A percentile compares a stretch with the other conserved stretches of the same genome.
phyloP scores from a whole-genome alignment of 345 rosid species.

The Moricandia arvensis region DNA sequence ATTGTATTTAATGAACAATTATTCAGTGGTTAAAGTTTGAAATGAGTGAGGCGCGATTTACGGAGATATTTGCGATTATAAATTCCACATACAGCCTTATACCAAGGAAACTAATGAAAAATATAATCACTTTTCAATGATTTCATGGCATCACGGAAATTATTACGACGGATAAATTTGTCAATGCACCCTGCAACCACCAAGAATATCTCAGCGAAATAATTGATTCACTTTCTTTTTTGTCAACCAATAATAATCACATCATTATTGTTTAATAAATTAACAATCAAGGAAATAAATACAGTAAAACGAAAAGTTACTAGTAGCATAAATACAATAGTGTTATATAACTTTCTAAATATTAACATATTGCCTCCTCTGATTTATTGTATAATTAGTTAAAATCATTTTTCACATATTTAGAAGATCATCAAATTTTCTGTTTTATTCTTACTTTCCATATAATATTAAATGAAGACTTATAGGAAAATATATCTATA shows the following conservation, averaged over 20 bases:
- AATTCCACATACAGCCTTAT: conserved; percentile 18
- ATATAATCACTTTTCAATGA: background rate
- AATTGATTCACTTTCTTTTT: background rate
- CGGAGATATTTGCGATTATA: conserved; percentile 17
- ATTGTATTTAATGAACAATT: background rate
- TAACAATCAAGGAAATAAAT: background rate
- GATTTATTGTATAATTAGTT: too few relatives aligned
- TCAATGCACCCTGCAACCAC: conserved; percentile 16
- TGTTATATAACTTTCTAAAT: too few relatives aligned
- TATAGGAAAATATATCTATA: too few relatives aligned
- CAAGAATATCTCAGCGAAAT: conserved; percentile 3
- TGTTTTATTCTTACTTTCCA: too few relatives aligned
- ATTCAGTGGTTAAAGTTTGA: background rate
- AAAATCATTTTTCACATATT: too few relatives aligned
- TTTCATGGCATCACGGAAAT: conserved; percentile 12
- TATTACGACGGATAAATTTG: conserved; percentile 17
- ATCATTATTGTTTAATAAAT: background rate
- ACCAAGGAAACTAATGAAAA: conserved; percentile 4
- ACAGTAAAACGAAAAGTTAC: background rate
- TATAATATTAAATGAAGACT: too few relatives aligned
- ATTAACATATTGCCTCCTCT: too few relatives aligned
- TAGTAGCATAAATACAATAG: background rate
- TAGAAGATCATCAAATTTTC: too few relatives aligned
- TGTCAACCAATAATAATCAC: conserved; percentile 5
- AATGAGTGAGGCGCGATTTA: conserved; percentile 20